Percentiles rank a stretch among this genome's conserved stretches.
These are phyloP conservation scores for Cicer judaicum DNA, from an alignment of 306 rosid species.

Conservation along the genomic window DNA sequence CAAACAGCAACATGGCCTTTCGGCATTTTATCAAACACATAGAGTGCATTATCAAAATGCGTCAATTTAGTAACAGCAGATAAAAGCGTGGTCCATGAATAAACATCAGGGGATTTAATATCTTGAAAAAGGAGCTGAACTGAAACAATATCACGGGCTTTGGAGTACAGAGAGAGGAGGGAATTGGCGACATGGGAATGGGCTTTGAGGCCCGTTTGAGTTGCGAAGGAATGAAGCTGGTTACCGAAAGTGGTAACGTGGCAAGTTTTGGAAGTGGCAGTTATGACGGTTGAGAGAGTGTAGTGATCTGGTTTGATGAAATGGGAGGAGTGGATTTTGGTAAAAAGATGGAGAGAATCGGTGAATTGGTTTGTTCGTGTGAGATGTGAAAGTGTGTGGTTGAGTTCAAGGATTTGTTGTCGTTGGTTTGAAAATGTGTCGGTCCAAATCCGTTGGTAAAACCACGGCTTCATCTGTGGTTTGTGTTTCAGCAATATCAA, in stretches of 20 bases:
- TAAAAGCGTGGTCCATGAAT: conserved; percentile 76
- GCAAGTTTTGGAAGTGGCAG: conserved; percentile 56
- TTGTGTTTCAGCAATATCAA: not conserved
- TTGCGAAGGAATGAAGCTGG: conserved; percentile 65
- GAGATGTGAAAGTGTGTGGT: conserved; percentile 55
- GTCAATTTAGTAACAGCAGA: conserved; percentile 62
- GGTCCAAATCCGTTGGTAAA: not conserved
- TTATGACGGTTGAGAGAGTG: conserved; percentile 66
- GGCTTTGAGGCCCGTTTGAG: conserved; percentile 54
- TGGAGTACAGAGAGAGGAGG: conserved; percentile 68
- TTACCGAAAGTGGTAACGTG: conserved; percentile 45
- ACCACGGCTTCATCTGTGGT: not conserved
- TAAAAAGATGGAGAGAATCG: conserved; percentile 57
- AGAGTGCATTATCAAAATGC: conserved; percentile 48
- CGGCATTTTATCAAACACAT: conserved; percentile 63
- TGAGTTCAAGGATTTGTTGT: conserved; percentile 53
- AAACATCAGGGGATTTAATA: conserved; percentile 57
- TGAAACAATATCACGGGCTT: conserved; percentile 52
- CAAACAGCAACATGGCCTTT: conserved; percentile 58
- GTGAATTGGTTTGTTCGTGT: conserved; percentile 50
- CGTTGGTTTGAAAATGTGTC: not conserved
- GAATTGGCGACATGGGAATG: conserved; percentile 70
- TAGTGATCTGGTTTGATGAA: conserved; percentile 63
- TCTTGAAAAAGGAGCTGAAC: conserved; percentile 51
- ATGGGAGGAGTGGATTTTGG: conserved; percentile 57